These are phyloP conservation scores for Silene vulgaris DNA, from an alignment of 179 eudicot genomes.

Conservation along the genomic window DNA sequence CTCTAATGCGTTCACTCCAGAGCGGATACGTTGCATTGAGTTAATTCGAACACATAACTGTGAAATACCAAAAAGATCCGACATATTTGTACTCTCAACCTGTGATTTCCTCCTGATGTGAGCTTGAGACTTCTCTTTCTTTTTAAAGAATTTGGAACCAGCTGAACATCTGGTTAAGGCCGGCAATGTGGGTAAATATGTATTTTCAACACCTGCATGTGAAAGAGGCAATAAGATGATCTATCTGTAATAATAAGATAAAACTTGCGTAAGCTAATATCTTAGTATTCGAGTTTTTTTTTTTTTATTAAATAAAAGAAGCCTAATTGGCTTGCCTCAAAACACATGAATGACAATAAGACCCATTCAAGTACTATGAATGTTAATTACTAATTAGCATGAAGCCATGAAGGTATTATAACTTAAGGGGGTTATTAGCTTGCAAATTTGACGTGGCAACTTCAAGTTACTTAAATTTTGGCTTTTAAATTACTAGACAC, in stretches of 20 bases:
- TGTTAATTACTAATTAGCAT: not conserved
- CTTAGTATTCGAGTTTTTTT: not conserved
- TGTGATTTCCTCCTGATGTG: conserved; percentile 49
- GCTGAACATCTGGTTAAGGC: conserved; percentile 72
- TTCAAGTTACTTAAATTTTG: not conserved
- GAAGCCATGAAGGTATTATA: not conserved
- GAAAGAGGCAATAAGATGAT: conserved; percentile 1
- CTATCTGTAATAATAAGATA: not conserved
- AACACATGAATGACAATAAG: too few species aligned
- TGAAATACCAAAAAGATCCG: conserved; percentile 46
- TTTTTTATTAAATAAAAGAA: too few species aligned
- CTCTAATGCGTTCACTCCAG: conserved; percentile 54
- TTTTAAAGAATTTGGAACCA: conserved; percentile 71
- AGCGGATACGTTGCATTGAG: conserved; percentile 57
- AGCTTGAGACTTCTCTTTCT: conserved; percentile 52
- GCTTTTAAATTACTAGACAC: not conserved
- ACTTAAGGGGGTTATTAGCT: not conserved
- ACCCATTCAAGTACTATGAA: not conserved
- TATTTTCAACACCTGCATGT: conserved; percentile 52
- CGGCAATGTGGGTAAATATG: conserved; percentile 63
- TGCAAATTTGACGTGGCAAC: not conserved
- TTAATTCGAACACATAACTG: conserved; percentile 79
- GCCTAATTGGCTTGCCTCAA: too few species aligned
- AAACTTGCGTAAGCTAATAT: not conserved
- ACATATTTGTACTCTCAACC: conserved; percentile 33